A percentile compares a stretch with the other conserved stretches of the same genome.
These are phyloP conservation scores for Starmera amethionina DNA, from an alignment of 805 yeast species.

Conservation along the genomic window DNA sequence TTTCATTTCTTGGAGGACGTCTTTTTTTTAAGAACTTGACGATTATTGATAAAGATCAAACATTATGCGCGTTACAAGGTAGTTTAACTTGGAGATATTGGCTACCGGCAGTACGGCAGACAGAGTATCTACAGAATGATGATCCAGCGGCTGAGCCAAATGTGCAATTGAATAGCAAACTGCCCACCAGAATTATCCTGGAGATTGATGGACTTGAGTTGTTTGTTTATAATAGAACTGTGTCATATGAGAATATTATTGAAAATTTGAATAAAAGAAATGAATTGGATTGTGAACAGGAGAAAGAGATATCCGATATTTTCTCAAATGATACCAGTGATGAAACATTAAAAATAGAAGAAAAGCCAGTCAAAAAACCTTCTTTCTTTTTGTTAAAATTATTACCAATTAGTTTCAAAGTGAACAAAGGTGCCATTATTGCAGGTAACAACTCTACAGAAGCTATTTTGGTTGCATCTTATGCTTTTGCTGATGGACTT, in stretches of 20 bases:
- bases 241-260: constrained; percentile 62
- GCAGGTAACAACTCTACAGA: constrained; percentile 77
- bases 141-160: constrained; percentile 10
- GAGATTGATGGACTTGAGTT: constrained; percentile 71
- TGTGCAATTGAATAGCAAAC: constrained; percentile 29
- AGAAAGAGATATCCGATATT: constrained; percentile 7
- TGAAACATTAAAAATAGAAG: constrained; percentile 1
- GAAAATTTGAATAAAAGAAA: constrained; percentile 21
- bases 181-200: constrained; percentile 48
- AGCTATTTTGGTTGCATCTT: constrained; percentile 56
- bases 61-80: constrained; percentile 61
- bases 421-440: constrained; percentile 62
- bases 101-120: constrained; percentile 38
- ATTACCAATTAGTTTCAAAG: constrained; percentile 54
- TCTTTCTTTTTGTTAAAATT: constrained; percentile 19
- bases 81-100: constrained; percentile 88
- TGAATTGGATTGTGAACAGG: constrained; percentile 5
- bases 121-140: constrained; percentile 9
- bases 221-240: constrained; percentile 71
- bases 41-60: constrained; percentile 62
- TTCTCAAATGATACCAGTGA: constrained; percentile 8
- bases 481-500: constrained; percentile 40
- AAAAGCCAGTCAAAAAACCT: neutral
- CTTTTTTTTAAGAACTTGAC: constrained; percentile 68
- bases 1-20: constrained; percentile 79